These are phyloP conservation scores for Epichloe bromicola DNA, from an alignment of 2,329 filamentous ascomycete genomes.

Conservation along the genomic window DNA sequence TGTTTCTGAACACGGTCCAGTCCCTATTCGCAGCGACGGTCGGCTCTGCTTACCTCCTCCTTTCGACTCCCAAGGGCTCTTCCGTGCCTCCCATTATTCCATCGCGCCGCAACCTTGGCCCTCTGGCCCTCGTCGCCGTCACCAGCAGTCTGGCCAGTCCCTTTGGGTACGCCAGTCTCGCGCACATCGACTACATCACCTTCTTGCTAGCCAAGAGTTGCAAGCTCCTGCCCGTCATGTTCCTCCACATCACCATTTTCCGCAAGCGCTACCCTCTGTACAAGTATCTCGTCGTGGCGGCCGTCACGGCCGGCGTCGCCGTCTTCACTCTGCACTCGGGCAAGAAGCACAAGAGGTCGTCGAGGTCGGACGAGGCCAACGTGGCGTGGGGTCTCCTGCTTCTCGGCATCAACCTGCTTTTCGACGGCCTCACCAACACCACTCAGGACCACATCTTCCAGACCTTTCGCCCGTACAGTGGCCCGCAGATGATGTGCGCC, in stretches of 20 bases:
- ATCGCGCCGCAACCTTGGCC: conserved; percentile 56
- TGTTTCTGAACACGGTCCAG: conserved; percentile 94
- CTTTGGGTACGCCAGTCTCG: conserved; percentile 84
- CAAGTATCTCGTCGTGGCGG: conserved; percentile 87
- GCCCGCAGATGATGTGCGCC: conserved; percentile 99
- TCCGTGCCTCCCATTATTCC: conserved; percentile 60
- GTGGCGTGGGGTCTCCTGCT: conserved; percentile 70
- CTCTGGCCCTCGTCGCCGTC: conserved; percentile 72
- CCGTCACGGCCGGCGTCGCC: conserved; percentile 84
- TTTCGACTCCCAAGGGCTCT: conserved; percentile 38
- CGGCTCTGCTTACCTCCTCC: conserved; percentile 66
- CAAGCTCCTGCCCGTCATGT: conserved; percentile 98
- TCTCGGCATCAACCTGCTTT: conserved; percentile 77
- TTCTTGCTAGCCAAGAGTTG: conserved; percentile 96
- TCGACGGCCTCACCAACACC: conserved; percentile 91
- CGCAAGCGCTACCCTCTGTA: conserved; percentile 80
- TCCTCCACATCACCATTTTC: conserved; percentile 87
- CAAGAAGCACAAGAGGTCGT: conserved; percentile 35
- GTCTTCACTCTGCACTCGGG: conserved; percentile 85
- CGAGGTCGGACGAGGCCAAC: conserved; percentile 38
- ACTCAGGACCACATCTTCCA: conserved; percentile 92
- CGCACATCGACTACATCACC: conserved; percentile 95
- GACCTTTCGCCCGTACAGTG: conserved; percentile 66
- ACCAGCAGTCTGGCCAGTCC: conserved; percentile 85
- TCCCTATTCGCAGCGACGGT: conserved; percentile 75